Base-by-base conservation (phyloP, 2,329 filamentous ascomycete species). In the Thielaviopsis populi region DNA sequence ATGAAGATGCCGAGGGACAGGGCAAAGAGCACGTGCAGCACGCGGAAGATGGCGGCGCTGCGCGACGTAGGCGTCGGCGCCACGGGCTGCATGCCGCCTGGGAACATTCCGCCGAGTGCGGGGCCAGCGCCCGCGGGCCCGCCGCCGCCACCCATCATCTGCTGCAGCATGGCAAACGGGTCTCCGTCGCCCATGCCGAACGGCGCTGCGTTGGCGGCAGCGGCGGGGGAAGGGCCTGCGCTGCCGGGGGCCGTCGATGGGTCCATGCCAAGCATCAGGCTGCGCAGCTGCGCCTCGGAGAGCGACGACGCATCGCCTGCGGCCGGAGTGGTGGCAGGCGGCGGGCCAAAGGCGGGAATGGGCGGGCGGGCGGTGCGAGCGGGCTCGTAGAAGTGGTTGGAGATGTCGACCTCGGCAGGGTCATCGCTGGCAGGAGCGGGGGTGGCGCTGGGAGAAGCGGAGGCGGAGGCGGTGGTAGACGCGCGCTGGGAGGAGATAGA, bases 351-450 rank as follows among this genome's bases (percentile, higher is more conserved):
- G 1, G 61, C 30, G 3, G 61, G 69, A 48, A 76, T 75, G 6
- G 62, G 50, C 17, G 62, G 24, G 4, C 68, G 66, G 33, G 65
- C 50, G 30, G 67, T 69, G 15, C 69, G 66, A 7, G 62, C 60
- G 1, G 84, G 85, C 41, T 79, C 74, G 73, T 87, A 88, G 73
- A 80, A 85, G 74, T 88, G 86, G 68, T 86, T 75, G n/a, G 86
- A 88, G 68, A 92, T 90, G 72, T 91, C 88, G 67, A 89, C 80
- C 73, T 91, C 88, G 4, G 85, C 87, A 5, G 88, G 88, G 69
- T 89, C 86, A 64, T 79, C 83, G 33, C 73, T 71, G 24, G 72
- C 68, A 33, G 70, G 61, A 7, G 71, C 42, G 19, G 40, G 50
- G 46, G 70, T 60, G 48, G 74, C 11, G 73, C 64, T 50, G 70